Evolutionary conservation across 2,329 filamentous ascomycete species (phyloP), one percentile per base, ranked within the genome.

Genomic region (Penicillium nordicum): DNA sequence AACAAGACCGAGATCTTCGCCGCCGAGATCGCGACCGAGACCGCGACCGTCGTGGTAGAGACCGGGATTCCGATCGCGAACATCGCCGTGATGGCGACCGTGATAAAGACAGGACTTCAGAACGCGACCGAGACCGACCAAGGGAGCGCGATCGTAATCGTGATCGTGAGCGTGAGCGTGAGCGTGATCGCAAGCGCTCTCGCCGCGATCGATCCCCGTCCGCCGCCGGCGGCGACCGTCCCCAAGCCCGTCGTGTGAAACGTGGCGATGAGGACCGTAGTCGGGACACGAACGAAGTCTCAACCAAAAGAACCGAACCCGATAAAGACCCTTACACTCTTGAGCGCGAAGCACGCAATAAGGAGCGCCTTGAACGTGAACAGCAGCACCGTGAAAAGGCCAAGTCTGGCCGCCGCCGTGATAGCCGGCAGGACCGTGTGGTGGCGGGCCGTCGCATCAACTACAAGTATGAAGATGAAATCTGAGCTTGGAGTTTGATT

Each of bases 281-380:
- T 34, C 64, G 64, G 11, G 66, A 66, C 54, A 59, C 63, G 36
- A 59, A 61, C 29, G 43, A 47, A 23, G 23, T 11, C 18, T 50
- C 53, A 3, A 46, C 62, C 7, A 64, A 61, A 21, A 48, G 59
- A 5, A 42, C 65, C 4, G 67, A 68, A 25, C 63, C 68, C 1
- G 71, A 76, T 34, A 77, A 91, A 86, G 84, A 92, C 82, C 65
- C 84, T 79, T 68, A 90, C 68, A 90, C 88, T 40, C 81, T 88
- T 50, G 89, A 93, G 70, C 91, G 90, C 63, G 87, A 88, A 58
- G 80, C 83, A 51, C 78, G 91, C 62, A 78, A 79, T 44, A 72
- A 75, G 14, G 89, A 93, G 72, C 78, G 83, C 8, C 76, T 84
- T 53, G 70, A 90, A 41, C 85, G 84, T 60, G 87, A 89, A 67